A percentile compares a stretch with the other conserved stretches of the same genome.
phyloP scores from a whole-genome alignment of 108 stramenopile genomes.

The Phaeodactylum tricornutum region DNA sequence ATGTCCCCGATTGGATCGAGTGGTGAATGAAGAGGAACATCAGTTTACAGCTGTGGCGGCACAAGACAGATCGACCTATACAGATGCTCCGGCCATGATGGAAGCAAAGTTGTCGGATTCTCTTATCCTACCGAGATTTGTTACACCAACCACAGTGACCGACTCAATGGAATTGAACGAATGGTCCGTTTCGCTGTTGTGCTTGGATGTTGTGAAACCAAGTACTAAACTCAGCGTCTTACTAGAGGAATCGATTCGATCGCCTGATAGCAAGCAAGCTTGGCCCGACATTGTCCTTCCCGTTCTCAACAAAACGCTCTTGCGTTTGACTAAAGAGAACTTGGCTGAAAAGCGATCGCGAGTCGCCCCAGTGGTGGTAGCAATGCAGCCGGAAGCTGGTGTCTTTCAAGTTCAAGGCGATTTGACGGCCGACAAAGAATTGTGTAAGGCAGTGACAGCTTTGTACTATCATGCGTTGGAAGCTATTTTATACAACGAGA shows the following conservation, averaged over 20 bases:
- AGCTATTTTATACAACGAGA: slow-evolving; percentile 16
- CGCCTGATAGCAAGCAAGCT: not conserved
- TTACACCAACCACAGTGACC: slow-evolving; percentile 7
- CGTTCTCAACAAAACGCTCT: slow-evolving; percentile 6
- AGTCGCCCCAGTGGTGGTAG: not conserved
- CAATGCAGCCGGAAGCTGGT: not conserved
- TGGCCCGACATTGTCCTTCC: slow-evolving; percentile 14
- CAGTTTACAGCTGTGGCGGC: too few relatives aligned
- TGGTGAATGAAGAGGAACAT: too few relatives aligned
- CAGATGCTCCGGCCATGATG: too few relatives aligned
- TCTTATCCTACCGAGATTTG: too few relatives aligned
- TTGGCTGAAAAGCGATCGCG: slow-evolving; percentile 2
- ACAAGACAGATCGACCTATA: too few relatives aligned
- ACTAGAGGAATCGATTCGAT: slow-evolving; percentile 2
- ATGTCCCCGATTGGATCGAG: too few relatives aligned
- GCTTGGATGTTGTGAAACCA: slow-evolving; percentile 12
- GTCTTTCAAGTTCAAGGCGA: not conserved
- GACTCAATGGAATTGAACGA: slow-evolving; percentile 27
- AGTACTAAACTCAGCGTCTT: slow-evolving; percentile 6
- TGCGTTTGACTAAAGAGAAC: slow-evolving; percentile 3
- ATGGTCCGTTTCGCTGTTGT: slow-evolving; percentile 24
- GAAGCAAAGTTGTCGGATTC: too few relatives aligned
- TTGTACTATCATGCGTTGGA: slow-evolving; percentile 31
- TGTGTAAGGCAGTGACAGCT: slow-evolving; percentile 18
- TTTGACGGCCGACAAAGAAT: slow-evolving; percentile 1